Base-by-base conservation (phyloP, 768 basidiomycete genomes). In the Podaxis sp. region DNA sequence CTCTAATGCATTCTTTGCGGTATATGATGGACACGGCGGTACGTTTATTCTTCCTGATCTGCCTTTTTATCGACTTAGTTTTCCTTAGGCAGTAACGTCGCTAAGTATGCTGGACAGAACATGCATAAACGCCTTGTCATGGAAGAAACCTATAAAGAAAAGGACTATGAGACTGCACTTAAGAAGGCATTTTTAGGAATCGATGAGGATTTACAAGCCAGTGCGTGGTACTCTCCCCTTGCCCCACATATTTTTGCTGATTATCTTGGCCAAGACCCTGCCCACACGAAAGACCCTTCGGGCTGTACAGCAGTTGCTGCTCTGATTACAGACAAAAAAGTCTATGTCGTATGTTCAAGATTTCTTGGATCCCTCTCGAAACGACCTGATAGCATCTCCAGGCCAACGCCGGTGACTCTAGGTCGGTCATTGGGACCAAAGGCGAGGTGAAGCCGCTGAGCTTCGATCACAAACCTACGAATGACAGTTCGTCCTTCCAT, bases 11-110 rank as follows among this genome's bases (percentile, higher is more conserved):
- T 96, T 98, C 78, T 97, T 99, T 69, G 96, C 91, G 30, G 96
- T 99, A 1, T 99, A 97, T 71, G 97, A 99, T 77, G 97, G 97
- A 33, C 97, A 99, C 73, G 97, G 97, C 64, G 97, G 96, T 94
- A 70, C 67, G 85, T 74, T 58, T 24, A 55, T 67, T 49, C 44
- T 38, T 24, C 24, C 38, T 50, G 20, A 46, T 55, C 54, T 56
- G 36, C 33, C 4, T 28, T 24, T 59, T n/a, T 44, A 54, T 67
- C 70, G 12, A 55, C 41, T 59, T 63, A 62, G 56, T 65, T 40
- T 57, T 58, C 44, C 37, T 52, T 67, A 96, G 95, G 95, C 41
- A 82, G 87, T 30, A 84, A 88, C 4, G 91, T 94, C n/a, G 93
- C 95, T 28, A 85, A 82, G 74, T 97, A 87, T 75, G 91, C 95